phyloP scores from a whole-genome alignment of 345 rosid species.

The Populus euphratica region DNA sequence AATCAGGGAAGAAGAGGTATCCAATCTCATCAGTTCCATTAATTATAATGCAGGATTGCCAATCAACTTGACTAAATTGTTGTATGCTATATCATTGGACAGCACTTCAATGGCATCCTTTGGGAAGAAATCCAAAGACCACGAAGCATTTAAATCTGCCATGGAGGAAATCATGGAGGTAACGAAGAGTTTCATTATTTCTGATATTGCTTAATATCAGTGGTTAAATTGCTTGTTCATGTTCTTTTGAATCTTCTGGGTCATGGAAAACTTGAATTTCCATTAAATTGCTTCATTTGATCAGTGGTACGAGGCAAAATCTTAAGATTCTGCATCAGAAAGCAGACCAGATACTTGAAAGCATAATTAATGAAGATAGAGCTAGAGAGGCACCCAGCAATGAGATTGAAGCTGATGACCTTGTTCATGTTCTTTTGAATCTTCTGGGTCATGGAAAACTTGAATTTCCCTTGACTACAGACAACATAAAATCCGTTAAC shows the following conservation, averaged over 20 bases:
- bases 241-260: too few relatives aligned
- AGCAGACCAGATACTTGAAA: neutral
- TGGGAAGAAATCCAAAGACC: neutral
- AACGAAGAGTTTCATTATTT: neutral
- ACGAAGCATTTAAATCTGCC: neutral
- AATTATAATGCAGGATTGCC: neutral
- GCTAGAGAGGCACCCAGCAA: neutral
- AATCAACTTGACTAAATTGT: neutral
- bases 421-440: constrained; percentile 26
- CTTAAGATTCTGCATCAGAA: neutral
- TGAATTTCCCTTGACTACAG: constrained; percentile 14
- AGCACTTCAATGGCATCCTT: neutral
- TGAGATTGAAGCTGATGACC: neutral
- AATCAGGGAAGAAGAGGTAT: constrained; percentile 10
- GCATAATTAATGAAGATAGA: constrained; percentile 5
- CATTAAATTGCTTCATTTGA: neutral
- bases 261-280: too few relatives aligned
- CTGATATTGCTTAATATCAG: too few relatives aligned
- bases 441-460: neutral
- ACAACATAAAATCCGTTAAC: constrained; percentile 32
- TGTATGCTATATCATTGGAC: neutral
- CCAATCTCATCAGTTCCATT: neutral
- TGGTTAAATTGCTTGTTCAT: too few relatives aligned
- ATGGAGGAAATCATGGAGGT: neutral
- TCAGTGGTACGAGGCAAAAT: neutral